A percentile compares a stretch with the other conserved stretches of the same genome.
Conservation (phyloP, 2,329 filamentous ascomycete species). For the Ophiostoma perfectum region DNA sequence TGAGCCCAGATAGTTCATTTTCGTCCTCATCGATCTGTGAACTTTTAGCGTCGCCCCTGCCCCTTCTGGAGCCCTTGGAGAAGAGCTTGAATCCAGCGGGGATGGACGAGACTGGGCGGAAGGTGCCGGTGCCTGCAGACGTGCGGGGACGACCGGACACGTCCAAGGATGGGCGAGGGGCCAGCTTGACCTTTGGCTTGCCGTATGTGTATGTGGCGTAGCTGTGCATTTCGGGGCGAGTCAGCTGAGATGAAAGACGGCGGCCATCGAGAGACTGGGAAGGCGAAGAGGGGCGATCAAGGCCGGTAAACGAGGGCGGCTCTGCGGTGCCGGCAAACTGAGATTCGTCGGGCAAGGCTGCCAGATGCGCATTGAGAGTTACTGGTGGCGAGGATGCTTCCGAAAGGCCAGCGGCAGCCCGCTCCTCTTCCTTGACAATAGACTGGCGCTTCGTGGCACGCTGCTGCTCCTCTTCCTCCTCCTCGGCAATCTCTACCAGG, state of each 20-base stretch:
- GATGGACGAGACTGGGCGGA: conserved; percentile 70
- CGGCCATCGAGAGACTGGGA: conserved; percentile 43
- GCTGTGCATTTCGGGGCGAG: conserved; percentile 47
- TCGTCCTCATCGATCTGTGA: conserved; percentile 16
- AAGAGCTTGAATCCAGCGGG: conserved; percentile 73
- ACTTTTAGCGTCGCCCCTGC: conserved; percentile 32
- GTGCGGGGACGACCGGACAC: conserved; percentile 55
- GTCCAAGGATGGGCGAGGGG: conserved; percentile 73
- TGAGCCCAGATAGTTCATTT: neutral
- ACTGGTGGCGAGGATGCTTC: conserved; percentile 36
- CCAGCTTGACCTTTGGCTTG: conserved; percentile 83
- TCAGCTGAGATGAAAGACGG: conserved; percentile 49
- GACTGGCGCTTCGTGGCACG: conserved; percentile 56
- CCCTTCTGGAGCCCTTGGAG: conserved; percentile 52
- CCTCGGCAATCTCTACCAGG: conserved; percentile 89
- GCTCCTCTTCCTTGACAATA: conserved; percentile 37
- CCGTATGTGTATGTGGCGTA: conserved; percentile 46
- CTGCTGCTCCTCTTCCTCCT: conserved; percentile 63
- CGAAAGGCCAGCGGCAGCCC: conserved; percentile 22
- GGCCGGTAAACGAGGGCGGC: conserved; percentile 29
- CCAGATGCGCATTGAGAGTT: conserved; percentile 48
- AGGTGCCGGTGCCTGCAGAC: conserved; percentile 53
- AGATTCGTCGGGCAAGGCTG: conserved; percentile 45
- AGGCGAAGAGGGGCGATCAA: conserved; percentile 40
- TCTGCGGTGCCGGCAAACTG: conserved; percentile 47